Conservation (phyloP, 352 stramenopile genomes). For the Aphanomyces stellatus region DNA sequence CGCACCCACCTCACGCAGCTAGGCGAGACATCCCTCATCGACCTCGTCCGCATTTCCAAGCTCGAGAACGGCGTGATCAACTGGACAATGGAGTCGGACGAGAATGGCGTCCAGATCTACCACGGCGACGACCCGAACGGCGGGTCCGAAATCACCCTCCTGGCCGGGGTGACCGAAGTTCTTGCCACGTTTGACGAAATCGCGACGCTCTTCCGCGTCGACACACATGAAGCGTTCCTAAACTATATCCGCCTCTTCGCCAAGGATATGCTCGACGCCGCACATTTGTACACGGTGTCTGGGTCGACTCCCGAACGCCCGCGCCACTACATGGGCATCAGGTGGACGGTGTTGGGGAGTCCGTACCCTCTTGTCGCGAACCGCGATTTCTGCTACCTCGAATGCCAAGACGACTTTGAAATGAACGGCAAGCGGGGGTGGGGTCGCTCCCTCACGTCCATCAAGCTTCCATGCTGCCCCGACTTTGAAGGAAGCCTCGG, state of each 20-base stretch:
- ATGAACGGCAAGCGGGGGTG: slow-evolving; percentile 45
- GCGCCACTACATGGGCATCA: slow-evolving; percentile 43
- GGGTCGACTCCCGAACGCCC: slow-evolving; percentile 28
- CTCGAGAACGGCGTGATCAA: neutral
- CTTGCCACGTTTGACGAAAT: slow-evolving; percentile 11
- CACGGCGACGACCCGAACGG: neutral
- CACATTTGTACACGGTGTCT: slow-evolving; percentile 53
- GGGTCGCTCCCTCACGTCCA: slow-evolving; percentile 60
- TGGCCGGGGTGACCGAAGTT: slow-evolving; percentile 2
- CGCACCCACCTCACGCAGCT: neutral
- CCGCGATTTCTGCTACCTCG: slow-evolving; percentile 60
- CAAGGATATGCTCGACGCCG: slow-evolving; percentile 41
- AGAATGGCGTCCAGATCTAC: slow-evolving; percentile 15
- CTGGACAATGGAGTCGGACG: slow-evolving; percentile 14
- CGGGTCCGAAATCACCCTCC: neutral
- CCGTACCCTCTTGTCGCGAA: slow-evolving; percentile 54
- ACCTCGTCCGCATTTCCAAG: slow-evolving; percentile 1
- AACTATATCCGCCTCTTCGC: slow-evolving; percentile 1
- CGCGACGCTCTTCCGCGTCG: slow-evolving; percentile 11
- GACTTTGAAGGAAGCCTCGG: slow-evolving; percentile 37
- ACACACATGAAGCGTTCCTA: neutral
- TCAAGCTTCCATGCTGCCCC: slow-evolving; percentile 54
- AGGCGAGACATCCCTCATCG: neutral
- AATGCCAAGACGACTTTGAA: slow-evolving; percentile 72
- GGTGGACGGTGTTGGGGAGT: slow-evolving; percentile 47